Evolutionary conservation across 1,284 basidiomycete species (phyloP), one percentile per base, ranked within the genome.

Genomic region (Ustilago esculenta): DNA sequence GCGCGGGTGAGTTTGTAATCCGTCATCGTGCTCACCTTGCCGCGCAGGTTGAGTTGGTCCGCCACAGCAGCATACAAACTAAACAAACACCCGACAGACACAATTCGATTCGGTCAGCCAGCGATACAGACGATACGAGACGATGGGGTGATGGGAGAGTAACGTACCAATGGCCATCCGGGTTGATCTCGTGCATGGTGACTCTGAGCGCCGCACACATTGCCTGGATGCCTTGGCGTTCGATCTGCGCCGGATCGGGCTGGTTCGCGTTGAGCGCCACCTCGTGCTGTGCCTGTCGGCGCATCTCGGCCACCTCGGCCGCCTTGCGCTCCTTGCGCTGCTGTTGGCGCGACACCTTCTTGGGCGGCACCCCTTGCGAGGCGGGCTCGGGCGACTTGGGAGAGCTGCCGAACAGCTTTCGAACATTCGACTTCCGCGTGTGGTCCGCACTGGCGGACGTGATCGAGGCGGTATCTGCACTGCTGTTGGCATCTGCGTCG

Each of bases 61-160:
- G 92, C 94, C 11, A 98, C 85, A 5, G 94, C 92, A 37, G 92
- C 90, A 84, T 91, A 98, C 34, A 97, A 88, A 84, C 73, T 72
- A 49, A n/a, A n/a, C n/a, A n/a, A n/a, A n/a, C n/a, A n/a, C n/a
- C n/a, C n/a, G n/a, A n/a, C n/a, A n/a, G n/a, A n/a, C n/a, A n/a
- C n/a, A n/a, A n/a, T n/a, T n/a, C n/a, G n/a, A n/a, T n/a, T n/a
- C n/a, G n/a, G n/a, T n/a, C n/a, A n/a, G n/a, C n/a, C n/a, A n/a
- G n/a, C n/a, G n/a, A n/a, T n/a, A n/a, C n/a, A n/a, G n/a, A n/a
- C n/a, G n/a, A n/a, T n/a, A n/a, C n/a, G n/a, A n/a, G n/a, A n/a
- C n/a, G n/a, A n/a, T n/a, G n/a, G n/a, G n/a, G n/a, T n/a, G n/a
- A n/a, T n/a, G n/a, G n/a, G n/a, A 15, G 23, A 18, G 6, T 10